Base-by-base conservation (phyloP, 2,329 filamentous ascomycete genomes). In the Alternaria sp. region DNA sequence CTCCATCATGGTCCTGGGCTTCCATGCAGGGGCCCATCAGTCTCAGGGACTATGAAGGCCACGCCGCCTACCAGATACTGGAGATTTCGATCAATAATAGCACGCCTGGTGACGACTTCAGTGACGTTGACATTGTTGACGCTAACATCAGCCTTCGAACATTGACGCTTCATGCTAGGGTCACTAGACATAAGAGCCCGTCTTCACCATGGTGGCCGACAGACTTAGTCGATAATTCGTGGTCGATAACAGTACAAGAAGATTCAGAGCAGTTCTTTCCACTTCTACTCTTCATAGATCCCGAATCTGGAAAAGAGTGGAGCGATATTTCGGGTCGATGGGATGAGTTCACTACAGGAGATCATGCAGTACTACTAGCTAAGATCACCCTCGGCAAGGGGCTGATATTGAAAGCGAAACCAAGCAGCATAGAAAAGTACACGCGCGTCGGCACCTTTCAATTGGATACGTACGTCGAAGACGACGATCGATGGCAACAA, bases 1-100 rank as follows among this genome's bases (percentile, higher is more conserved):
- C 44, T 32, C 44, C 44, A 20, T 48, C 44, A 12, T 48, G 44
- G 44, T 48, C 44, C 18, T 48, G 44, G 44, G 44, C 44, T 20
- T 48, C 44, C 27, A 48, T 48, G n/a, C 10, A 48, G 44, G 44
- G 44, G 5, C 44, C 44, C 18, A 32, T 48, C 44, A 30, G 5
- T 30, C 44, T 48, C n/a, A 30, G 7, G 5, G 44, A 14, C 8
- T 8, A 48, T 14, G n/a, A 14, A 10, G 3, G 30, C 32, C 12
- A n/a, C 1, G 30, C n/a, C 5, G n/a, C 25, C 16, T 48, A 30
- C 10, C 27, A 48, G 4, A 27, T n/a, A 3, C 9, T 48, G 8
- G 18, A 48, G n/a, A 9, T 48, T 18, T 12, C 30, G 12, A 25
- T 48, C n/a, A n/a, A 48, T 3, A 48, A 30, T 12, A 30, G 27